phyloP scores from a whole-genome alignment of 257 asterid genomes.

The Osmanthus fragrans region DNA sequence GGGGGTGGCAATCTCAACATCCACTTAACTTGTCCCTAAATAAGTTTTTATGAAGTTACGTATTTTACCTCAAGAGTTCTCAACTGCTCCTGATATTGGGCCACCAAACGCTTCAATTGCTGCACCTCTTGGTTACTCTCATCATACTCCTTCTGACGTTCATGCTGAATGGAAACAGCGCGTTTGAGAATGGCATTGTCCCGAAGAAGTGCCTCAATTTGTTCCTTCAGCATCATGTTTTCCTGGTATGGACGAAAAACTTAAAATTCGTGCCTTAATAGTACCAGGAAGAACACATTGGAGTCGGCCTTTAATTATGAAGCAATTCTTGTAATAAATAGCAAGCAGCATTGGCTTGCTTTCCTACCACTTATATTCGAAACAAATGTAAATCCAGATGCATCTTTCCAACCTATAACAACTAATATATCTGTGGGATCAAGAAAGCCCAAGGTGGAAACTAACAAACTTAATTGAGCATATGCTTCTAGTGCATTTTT shows the following conservation, averaged over 20 bases:
- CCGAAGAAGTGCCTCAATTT: conserved; percentile 48
- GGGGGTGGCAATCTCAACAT: background rate
- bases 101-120: conserved; percentile 68
- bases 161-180: conserved; percentile 83
- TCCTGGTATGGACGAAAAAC: conserved; percentile 46
- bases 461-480: background rate
- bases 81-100: conserved; percentile 70
- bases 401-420: background rate
- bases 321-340: background rate
- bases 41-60: background rate
- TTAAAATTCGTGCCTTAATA: background rate
- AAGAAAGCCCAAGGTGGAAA: background rate
- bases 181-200: conserved; percentile 78
- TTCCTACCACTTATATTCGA: background rate
- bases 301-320: background rate
- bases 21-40: background rate
- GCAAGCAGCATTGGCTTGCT: background rate
- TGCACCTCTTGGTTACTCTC: conserved; percentile 63
- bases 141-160: conserved; percentile 81
- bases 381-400: background rate
- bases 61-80: conserved; percentile 69
- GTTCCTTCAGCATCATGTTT: conserved; percentile 71
- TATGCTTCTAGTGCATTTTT: background rate
- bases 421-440: background rate
- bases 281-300: background rate